Base-by-base conservation (phyloP, 2,329 filamentous ascomycete species). In the Pseudocercospora cruenta region DNA sequence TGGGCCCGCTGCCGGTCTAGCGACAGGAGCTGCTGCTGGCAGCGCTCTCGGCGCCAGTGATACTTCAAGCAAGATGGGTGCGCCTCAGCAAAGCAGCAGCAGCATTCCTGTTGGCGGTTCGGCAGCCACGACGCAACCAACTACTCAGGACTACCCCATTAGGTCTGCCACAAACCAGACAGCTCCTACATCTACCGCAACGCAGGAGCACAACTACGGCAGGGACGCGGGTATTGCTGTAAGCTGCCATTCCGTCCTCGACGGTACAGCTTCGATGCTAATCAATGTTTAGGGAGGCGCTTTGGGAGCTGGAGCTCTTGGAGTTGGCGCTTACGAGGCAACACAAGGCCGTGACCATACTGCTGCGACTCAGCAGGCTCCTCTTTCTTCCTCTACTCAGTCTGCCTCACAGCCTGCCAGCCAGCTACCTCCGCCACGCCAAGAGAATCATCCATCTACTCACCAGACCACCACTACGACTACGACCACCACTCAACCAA, bases 151-250 rank as follows among this genome's bases (percentile, higher is more conserved):
- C n/a, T 58, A 58, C 19, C 55, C 62, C 12, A 28, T 47, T 4
- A 14, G 39, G 12, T 10, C 54, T 7, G 31, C 28, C 22, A 59
- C 33, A 12, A 53, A 47, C 8, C 53, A 31, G 16, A 55, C 53
- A 55, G n/a, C 28, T 39, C 53, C 62, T n/a, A 55, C 51, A 12
- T 45, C 10, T 43, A 26, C 10, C 22, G 36, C 1, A 65, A 19
- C 9, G 51, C 49, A 26, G 58, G 59, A 66, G 43, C 76, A 76
- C 58, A 70, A 43, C 8, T 43, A 75, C 45, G 75, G 74, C 31
- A 72, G 74, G n/a, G 73, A 79, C 60, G 73, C 74, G n/a, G 75
- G 74, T 12, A 24, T 77, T 0, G 76, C 67, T 10, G 51, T 55
- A 19, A 55, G 51, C 39, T 55, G 16, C 4, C 16, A n/a, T 22